A percentile compares a stretch with the other conserved stretches of the same genome.
phyloP scores from a whole-genome alignment of 768 basidiomycete genomes.

The Solioccasus polychromus region DNA sequence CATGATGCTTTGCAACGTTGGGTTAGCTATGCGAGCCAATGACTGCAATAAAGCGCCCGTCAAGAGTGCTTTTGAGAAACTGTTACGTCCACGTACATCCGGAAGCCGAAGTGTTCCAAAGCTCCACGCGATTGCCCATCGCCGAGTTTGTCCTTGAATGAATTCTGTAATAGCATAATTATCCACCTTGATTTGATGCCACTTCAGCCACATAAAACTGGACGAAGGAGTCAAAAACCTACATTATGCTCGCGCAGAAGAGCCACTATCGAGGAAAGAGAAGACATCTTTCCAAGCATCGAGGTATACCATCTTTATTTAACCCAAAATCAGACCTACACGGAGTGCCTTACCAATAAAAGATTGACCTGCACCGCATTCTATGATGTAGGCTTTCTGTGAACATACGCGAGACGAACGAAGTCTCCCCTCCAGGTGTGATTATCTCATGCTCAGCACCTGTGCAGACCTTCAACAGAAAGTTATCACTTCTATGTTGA shows the following conservation, averaged over 20 bases:
- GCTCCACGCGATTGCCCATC: conserved; percentile 95
- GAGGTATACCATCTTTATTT: conserved; percentile 79
- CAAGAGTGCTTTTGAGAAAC: conserved; percentile 18
- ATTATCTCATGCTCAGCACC: conserved; percentile 89
- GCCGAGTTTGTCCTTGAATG: conserved; percentile 79
- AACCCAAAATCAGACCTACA: not conserved
- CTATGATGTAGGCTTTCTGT: conserved; percentile 57
- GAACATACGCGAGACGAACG: conserved; percentile 77
- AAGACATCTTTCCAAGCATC: conserved; percentile 85
- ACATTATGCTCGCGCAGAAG: conserved; percentile 49
- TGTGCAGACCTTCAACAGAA: conserved; percentile 65
- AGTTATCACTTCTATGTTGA: not conserved
- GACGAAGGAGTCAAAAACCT: conserved; percentile 8
- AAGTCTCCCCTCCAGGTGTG: conserved; percentile 79
- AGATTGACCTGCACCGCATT: conserved; percentile 54
- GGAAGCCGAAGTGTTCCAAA: conserved; percentile 60
- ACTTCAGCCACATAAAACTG: not conserved
- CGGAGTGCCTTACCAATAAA: not conserved
- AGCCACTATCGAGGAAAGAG: conserved; percentile 59
- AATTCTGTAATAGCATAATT: conserved; percentile 89
- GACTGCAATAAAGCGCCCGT: conserved; percentile 32
- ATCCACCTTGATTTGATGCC: conserved; percentile 49
- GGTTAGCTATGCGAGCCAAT: conserved; percentile 36
- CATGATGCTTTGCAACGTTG: conserved; percentile 48
- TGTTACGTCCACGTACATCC: conserved; percentile 55